Percentiles rank a stretch among this genome's conserved stretches.
Conservation (phyloP, 768 basidiomycete species). For the Stropharia rugosoannulata region DNA sequence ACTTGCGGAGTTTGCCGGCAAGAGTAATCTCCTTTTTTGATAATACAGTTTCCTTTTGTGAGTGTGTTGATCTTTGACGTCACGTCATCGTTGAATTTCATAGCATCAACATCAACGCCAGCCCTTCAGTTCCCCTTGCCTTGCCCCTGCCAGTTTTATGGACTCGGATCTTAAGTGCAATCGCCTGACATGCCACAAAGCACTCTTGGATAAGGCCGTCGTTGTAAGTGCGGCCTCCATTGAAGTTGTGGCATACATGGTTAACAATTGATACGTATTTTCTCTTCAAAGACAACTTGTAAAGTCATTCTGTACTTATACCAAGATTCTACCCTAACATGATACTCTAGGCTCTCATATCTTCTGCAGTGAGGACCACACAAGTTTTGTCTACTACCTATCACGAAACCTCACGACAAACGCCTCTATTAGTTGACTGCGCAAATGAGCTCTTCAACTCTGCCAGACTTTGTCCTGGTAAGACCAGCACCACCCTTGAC, state of each 20-base stretch:
- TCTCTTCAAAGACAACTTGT: slow-evolving; percentile 28
- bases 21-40: slow-evolving; percentile 2
- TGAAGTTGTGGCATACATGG: background rate
- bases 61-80: background rate
- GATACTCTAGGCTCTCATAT: slow-evolving; percentile 71
- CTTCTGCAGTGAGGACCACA: slow-evolving; percentile 62
- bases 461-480: slow-evolving; percentile 78
- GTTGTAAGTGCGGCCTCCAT: slow-evolving; percentile 54
- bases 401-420: background rate
- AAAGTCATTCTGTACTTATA: background rate
- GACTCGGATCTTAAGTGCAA: slow-evolving; percentile 80
- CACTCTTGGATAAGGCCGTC: slow-evolving; percentile 76
- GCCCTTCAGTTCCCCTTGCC: background rate
- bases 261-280: background rate
- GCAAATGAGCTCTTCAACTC: slow-evolving; percentile 82
- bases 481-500: background rate
- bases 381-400: slow-evolving; percentile 2
- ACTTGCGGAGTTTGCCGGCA: background rate
- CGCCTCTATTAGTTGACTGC: slow-evolving; percentile 59
- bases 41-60: slow-evolving; percentile 9
- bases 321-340: background rate
- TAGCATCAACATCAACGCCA: background rate
- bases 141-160: slow-evolving; percentile 37
- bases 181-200: slow-evolving; percentile 69
- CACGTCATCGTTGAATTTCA: background rate